Evolutionary conservation across 1,139 yeast genomes (phyloP).

Genomic region (Pichia sp.): DNA sequence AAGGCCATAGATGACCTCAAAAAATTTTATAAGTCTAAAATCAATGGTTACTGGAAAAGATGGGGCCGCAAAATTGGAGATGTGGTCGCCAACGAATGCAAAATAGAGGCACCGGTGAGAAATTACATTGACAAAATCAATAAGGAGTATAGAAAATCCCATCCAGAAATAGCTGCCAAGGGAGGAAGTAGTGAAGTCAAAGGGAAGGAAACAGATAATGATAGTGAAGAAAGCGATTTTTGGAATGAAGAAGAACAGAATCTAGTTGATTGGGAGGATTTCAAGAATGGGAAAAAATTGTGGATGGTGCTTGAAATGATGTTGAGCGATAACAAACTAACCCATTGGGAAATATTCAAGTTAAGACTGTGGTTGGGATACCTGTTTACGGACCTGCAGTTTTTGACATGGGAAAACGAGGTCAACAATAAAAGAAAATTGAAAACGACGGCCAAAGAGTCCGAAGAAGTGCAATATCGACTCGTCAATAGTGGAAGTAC

Average conservation of each 20-base stretch:
- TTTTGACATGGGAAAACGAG: constrained; percentile 29
- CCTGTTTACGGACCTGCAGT: constrained; percentile 32
- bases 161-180: neutral
- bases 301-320: constrained; percentile 23
- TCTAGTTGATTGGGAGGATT: constrained; percentile 14
- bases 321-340: constrained; percentile 18
- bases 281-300: constrained; percentile 14
- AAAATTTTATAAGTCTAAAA: constrained; percentile 47
- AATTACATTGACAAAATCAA: constrained; percentile 9
- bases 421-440: constrained; percentile 19
- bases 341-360: constrained; percentile 30
- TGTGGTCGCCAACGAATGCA: constrained; percentile 13
- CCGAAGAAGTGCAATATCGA: constrained; percentile 9
- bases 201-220: neutral
- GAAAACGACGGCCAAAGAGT: constrained; percentile 4
- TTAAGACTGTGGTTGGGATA: constrained; percentile 30
- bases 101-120: neutral
- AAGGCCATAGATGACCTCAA: constrained; percentile 37
- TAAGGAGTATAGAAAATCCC: neutral
- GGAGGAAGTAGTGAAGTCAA: neutral
- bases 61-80: constrained; percentile 47
- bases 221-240: neutral
- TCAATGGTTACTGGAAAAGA: constrained; percentile 89
- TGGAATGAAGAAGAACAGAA: constrained; percentile 2
- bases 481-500: constrained; percentile 65